Percentiles rank a stretch among this genome's conserved stretches.
These are phyloP conservation scores for Bipolaris sorokiniana DNA, from an alignment of 2,329 filamentous ascomycete species.

Conservation along the genomic window DNA sequence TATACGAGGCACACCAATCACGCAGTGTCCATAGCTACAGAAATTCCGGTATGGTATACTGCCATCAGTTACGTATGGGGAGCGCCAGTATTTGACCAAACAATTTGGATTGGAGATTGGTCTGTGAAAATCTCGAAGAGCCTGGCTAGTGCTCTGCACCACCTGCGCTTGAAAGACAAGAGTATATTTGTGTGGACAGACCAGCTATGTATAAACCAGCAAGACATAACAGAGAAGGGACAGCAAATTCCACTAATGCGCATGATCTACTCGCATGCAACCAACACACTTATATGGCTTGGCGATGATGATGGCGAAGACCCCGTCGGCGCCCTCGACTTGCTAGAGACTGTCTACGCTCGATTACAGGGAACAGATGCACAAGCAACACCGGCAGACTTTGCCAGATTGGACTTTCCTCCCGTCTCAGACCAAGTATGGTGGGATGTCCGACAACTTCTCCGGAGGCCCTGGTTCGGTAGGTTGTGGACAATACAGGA, in stretches of 20 bases:
- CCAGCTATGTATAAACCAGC: constrained; percentile 25
- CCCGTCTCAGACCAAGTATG: constrained; percentile 15
- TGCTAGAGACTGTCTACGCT: constrained; percentile 20
- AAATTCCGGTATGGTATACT: constrained; percentile 29
- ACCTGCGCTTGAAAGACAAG: constrained; percentile 21
- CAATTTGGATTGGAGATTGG: constrained; percentile 13
- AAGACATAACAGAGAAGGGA: constrained; percentile 29
- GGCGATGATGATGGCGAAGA: constrained; percentile 28
- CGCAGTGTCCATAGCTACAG: constrained; percentile 21
- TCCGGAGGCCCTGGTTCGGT: constrained; percentile 29
- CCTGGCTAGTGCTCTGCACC: constrained; percentile 24
- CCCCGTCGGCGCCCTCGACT: constrained; percentile 22
- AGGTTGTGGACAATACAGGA: constrained; percentile 38
- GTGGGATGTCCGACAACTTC: constrained; percentile 23
- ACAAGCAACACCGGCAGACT: constrained; percentile 22
- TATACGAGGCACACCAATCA: constrained; percentile 25
- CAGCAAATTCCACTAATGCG: constrained; percentile 37
- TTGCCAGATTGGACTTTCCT: constrained; percentile 25
- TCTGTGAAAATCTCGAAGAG: constrained; percentile 24
- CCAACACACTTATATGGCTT: constrained; percentile 38
- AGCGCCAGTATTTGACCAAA: constrained; percentile 20
- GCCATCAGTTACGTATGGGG: constrained; percentile 36
- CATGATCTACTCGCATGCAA: constrained; percentile 32
- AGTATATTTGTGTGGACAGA: constrained; percentile 36
- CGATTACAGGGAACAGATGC: constrained; percentile 23